phyloP scores from a whole-genome alignment of 2,329 filamentous ascomycete genomes.

The Aspergillus melleus region DNA sequence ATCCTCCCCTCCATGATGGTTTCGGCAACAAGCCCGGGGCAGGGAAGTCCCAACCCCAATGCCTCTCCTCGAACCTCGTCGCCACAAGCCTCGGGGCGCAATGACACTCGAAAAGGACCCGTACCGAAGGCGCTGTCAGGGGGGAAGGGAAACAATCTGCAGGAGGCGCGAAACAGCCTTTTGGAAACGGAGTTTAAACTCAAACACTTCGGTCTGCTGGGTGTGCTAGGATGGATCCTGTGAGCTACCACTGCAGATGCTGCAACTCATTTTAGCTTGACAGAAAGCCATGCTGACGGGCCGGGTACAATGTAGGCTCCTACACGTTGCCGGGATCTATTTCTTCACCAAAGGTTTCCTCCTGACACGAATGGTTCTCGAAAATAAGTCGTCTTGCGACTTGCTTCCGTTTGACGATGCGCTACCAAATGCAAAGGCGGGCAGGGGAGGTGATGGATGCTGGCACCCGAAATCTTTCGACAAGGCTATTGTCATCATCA shows the following conservation, averaged over 20 bases:
- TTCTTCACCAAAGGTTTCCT: constrained; percentile 96
- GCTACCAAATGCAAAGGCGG: constrained; percentile 13
- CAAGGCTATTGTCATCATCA: constrained; percentile 83
- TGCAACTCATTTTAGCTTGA: not conserved
- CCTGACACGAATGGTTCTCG: constrained; percentile 77
- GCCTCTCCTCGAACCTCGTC: constrained; percentile 6
- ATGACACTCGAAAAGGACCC: constrained; percentile 12
- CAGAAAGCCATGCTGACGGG: not conserved
- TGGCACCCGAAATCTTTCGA: constrained; percentile 96
- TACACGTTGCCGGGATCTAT: constrained; percentile 80
- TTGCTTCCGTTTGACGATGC: constrained; percentile 63
- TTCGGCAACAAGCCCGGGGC: constrained; percentile 9
- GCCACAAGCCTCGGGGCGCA: constrained; percentile 8
- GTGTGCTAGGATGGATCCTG: constrained; percentile 43
- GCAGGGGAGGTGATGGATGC: constrained; percentile 65
- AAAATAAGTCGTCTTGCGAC: constrained; percentile 71
- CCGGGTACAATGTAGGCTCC: constrained; percentile 45
- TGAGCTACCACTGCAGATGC: constrained; percentile 25
- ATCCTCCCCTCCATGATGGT: constrained; percentile 9
- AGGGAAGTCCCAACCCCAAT: constrained; percentile 9
- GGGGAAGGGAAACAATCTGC: constrained; percentile 26
- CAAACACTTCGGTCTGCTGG: constrained; percentile 39
- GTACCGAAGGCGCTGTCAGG: constrained; percentile 11
- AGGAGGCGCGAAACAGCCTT: constrained; percentile 28
- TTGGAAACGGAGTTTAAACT: constrained; percentile 40